phyloP scores from a whole-genome alignment of 163 green algal genomes.

The Coccomyxa subellipsoidea region DNA sequence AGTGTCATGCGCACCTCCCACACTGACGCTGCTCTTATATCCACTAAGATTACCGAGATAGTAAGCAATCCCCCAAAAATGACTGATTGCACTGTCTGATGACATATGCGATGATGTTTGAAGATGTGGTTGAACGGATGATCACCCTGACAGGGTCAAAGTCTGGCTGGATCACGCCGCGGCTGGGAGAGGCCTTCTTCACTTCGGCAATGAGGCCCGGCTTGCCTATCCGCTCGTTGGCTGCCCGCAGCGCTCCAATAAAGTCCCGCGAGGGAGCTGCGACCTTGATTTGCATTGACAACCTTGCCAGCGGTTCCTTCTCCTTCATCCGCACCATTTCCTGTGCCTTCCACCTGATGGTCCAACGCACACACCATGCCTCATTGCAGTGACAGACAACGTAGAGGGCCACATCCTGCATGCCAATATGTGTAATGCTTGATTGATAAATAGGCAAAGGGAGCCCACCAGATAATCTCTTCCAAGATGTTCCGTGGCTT shows the following conservation, averaged over 20 bases:
- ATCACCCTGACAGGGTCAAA: constrained; percentile 86
- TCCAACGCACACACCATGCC: too few species aligned
- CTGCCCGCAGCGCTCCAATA: constrained; percentile 74
- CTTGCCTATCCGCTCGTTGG: constrained; percentile 57
- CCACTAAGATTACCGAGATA: too few species aligned
- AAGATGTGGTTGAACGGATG: too few species aligned
- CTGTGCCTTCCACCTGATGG: constrained; percentile 75
- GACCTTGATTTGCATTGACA: constrained; percentile 52
- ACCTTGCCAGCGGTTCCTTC: constrained; percentile 53
- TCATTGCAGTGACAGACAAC: too few species aligned
- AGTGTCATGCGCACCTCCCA: too few species aligned
- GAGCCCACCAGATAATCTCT: constrained; percentile 95
- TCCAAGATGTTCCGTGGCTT: constrained; percentile 96
- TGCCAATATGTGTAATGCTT: too few species aligned
- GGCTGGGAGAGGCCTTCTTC: constrained; percentile 97
- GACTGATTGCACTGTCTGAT: too few species aligned
- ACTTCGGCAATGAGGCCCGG: constrained; percentile 96
- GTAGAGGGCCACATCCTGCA: neutral
- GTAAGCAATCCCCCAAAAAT: too few species aligned
- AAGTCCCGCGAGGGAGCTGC: constrained; percentile 77
- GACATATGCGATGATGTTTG: neutral
- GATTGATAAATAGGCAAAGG: too few species aligned
- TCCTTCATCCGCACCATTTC: constrained; percentile 76
- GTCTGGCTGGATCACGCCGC: constrained; percentile 93
- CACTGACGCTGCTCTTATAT: too few species aligned